Evolutionary conservation across 345 rosid genomes (phyloP).

Genomic region (Isatis tinctoria): DNA sequence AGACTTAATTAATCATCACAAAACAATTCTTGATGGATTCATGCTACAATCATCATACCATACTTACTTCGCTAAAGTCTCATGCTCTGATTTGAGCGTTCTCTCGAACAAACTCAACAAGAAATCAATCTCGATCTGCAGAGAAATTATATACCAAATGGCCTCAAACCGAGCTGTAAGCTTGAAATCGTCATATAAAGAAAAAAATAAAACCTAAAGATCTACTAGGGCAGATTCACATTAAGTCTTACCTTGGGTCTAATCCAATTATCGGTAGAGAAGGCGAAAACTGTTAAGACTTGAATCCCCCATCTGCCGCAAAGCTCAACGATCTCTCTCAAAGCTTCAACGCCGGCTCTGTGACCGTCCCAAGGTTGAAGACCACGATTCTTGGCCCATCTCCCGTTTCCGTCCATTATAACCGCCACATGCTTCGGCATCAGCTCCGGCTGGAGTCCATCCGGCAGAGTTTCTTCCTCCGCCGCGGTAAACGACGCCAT

Average conservation of each 20-base stretch:
- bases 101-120: constrained; percentile 64
- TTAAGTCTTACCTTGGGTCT: constrained; percentile 53
- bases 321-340: constrained; percentile 49
- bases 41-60: neutral
- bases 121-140: constrained; percentile 66
- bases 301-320: constrained; percentile 59
- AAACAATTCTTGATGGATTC: neutral
- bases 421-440: constrained; percentile 82
- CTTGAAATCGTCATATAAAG: too few relatives aligned
- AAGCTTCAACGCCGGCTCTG: constrained; percentile 57
- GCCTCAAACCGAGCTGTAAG: neutral
- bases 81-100: constrained; percentile 39
- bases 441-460: constrained; percentile 40
- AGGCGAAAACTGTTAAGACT: constrained; percentile 82
- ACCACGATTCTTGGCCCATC: constrained; percentile 68
- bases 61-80: constrained; percentile 43
- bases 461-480: constrained; percentile 39
- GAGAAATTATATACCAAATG: neutral
- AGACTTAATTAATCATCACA: neutral
- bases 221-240: neutral
- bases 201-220: neutral
- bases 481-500: neutral
- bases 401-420: constrained; percentile 78
- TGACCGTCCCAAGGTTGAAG: constrained; percentile 53
- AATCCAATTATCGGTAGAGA: constrained; percentile 71